Percentiles rank a stretch among this genome's conserved stretches.
phyloP scores from a whole-genome alignment of 139 green algal species.

The Zygnema cylindricum region DNA sequence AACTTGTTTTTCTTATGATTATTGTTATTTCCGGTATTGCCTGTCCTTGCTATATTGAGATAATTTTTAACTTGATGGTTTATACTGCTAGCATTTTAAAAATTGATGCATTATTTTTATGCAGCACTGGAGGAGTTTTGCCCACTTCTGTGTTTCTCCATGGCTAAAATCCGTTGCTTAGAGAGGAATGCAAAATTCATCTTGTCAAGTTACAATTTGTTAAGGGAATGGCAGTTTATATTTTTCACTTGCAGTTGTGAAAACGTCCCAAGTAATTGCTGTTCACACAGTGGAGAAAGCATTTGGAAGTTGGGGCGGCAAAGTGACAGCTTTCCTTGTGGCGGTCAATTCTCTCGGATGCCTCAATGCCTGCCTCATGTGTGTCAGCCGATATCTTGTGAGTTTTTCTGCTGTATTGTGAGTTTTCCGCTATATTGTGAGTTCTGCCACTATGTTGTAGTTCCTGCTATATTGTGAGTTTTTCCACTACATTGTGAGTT shows the following conservation, averaged over 20 bases:
- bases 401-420: neutral
- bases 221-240: neutral
- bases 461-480: neutral
- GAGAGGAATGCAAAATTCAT: neutral
- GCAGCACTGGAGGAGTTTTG: neutral
- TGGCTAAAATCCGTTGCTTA: neutral
- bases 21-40: neutral
- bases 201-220: neutral
- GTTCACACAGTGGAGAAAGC: neutral
- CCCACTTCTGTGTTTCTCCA: neutral
- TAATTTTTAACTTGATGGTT: neutral
- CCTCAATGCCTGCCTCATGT: conserved; percentile 3
- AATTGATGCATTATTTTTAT: neutral
- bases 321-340: conserved; percentile 5
- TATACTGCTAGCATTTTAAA: neutral
- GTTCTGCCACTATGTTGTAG: neutral
- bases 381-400: conserved; percentile 31
- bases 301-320: neutral
- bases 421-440: neutral
- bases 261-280: conserved; percentile 14
- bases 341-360: conserved; percentile 7
- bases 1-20: neutral
- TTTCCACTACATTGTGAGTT: neutral
- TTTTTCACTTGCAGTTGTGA: conserved; percentile 35
- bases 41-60: neutral